Evolutionary conservation across 106 monocot genomes (phyloP).

Genomic region (Phalaenopsis aphrodite): DNA sequence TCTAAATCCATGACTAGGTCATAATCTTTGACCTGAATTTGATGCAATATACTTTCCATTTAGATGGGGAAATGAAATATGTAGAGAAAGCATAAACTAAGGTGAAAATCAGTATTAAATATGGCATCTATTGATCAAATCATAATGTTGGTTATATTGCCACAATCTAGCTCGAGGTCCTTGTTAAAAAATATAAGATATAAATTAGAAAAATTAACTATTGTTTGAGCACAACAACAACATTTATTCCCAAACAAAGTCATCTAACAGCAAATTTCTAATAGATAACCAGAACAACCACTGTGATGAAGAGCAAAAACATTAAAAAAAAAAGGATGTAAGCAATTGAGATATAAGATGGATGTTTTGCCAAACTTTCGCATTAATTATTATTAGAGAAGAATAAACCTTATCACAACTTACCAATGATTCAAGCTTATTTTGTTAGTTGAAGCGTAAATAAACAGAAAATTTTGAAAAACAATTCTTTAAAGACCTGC

Average conservation of each 20-base stretch:
- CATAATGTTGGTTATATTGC: background rate
- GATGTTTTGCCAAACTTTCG: background rate
- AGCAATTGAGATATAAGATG: background rate
- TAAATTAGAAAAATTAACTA: background rate
- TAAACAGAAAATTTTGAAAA: background rate
- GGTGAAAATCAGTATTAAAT: background rate
- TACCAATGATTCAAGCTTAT: background rate
- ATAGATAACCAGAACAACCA: background rate
- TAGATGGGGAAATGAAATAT: background rate
- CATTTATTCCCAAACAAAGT: background rate
- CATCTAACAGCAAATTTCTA: background rate
- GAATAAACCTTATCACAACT: background rate
- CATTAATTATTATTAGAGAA: background rate
- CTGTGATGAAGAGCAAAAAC: background rate
- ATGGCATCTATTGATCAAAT: background rate
- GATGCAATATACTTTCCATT: background rate
- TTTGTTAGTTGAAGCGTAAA: background rate
- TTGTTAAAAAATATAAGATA: background rate
- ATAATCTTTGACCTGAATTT: constrained; percentile 82
- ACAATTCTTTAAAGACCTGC: background rate
- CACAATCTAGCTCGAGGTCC: background rate
- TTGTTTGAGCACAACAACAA: background rate
- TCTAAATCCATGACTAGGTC: constrained; percentile 82
- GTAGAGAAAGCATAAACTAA: background rate
- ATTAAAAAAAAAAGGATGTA: background rate